phyloP scores from a whole-genome alignment of 2,329 filamentous ascomycete species.

The Colletotrichum coccodes region DNA sequence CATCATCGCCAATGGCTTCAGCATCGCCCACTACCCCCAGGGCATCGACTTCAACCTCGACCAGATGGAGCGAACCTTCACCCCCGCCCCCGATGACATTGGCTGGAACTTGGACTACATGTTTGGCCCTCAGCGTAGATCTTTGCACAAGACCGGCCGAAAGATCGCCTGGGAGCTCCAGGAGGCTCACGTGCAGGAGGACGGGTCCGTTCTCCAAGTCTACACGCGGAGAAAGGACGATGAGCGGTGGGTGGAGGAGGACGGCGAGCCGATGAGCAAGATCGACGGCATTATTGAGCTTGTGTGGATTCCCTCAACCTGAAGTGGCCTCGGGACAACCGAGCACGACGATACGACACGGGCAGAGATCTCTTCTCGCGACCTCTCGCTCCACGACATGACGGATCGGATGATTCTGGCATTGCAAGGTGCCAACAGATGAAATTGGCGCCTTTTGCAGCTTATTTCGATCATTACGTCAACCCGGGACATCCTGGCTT shows the following conservation, averaged over 20 bases:
- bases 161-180: slow-evolving; percentile 66
- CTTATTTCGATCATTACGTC: not conserved
- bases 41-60: slow-evolving; percentile 60
- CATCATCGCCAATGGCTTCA: slow-evolving; percentile 69
- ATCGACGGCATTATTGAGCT: slow-evolving; percentile 67
- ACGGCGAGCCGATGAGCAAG: slow-evolving; percentile 59
- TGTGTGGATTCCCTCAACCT: slow-evolving; percentile 59
- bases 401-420: slow-evolving; percentile 18
- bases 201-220: slow-evolving; percentile 62
- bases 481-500: slow-evolving; percentile 9
- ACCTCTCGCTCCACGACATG: slow-evolving; percentile 14
- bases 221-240: slow-evolving; percentile 65
- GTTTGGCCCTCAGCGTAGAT: slow-evolving; percentile 59
- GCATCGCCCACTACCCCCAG: slow-evolving; percentile 65
- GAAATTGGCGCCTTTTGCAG: not conserved
- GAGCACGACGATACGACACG: slow-evolving; percentile 29
- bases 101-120: slow-evolving; percentile 63
- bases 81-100: slow-evolving; percentile 56
- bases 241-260: slow-evolving; percentile 59
- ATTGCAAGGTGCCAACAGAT: not conserved
- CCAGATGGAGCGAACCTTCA: slow-evolving; percentile 64
- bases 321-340: slow-evolving; percentile 12
- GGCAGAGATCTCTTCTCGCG: not conserved
- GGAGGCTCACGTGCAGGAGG: slow-evolving; percentile 56
- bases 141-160: slow-evolving; percentile 57